Percentiles rank a stretch among this genome's conserved stretches.
These are phyloP conservation scores for Simplicillium sp. DNA, from an alignment of 2,329 filamentous ascomycete genomes.

Conservation along the genomic window DNA sequence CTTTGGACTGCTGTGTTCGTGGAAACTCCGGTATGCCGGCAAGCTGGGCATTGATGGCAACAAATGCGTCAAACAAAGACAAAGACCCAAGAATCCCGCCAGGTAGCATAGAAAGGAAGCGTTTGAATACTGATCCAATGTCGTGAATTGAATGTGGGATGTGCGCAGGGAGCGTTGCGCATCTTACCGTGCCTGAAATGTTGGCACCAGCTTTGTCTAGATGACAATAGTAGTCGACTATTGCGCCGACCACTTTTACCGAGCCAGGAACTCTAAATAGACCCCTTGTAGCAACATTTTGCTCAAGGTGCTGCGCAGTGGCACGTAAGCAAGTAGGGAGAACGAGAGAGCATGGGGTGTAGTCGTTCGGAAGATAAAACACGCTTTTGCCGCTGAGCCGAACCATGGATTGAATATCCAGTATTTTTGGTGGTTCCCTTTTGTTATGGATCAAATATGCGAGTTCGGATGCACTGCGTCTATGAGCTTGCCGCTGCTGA, in stretches of 20 bases:
- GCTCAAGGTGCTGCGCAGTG: constrained; percentile 53
- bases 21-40: constrained; percentile 40
- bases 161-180: constrained; percentile 49
- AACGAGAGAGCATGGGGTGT: constrained; percentile 45
- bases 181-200: constrained; percentile 48
- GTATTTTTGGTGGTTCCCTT: constrained; percentile 36
- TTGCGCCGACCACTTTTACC: constrained; percentile 39
- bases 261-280: constrained; percentile 57
- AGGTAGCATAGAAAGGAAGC: constrained; percentile 51
- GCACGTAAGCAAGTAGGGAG: constrained; percentile 59
- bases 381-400: constrained; percentile 53
- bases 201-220: constrained; percentile 35
- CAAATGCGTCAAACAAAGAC: constrained; percentile 50
- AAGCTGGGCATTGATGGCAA: constrained; percentile 50
- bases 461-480: constrained; percentile 46
- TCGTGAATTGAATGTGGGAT: constrained; percentile 53
- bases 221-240: constrained; percentile 55
- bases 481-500: constrained; percentile 22
- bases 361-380: constrained; percentile 50
- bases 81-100: constrained; percentile 58
- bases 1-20: constrained; percentile 42
- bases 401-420: constrained; percentile 49
- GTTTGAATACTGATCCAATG: constrained; percentile 59
- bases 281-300: constrained; percentile 45
- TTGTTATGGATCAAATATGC: constrained; percentile 32